These are phyloP conservation scores for Lactarius quietus DNA, from an alignment of 768 basidiomycete species.

Conservation along the genomic window DNA sequence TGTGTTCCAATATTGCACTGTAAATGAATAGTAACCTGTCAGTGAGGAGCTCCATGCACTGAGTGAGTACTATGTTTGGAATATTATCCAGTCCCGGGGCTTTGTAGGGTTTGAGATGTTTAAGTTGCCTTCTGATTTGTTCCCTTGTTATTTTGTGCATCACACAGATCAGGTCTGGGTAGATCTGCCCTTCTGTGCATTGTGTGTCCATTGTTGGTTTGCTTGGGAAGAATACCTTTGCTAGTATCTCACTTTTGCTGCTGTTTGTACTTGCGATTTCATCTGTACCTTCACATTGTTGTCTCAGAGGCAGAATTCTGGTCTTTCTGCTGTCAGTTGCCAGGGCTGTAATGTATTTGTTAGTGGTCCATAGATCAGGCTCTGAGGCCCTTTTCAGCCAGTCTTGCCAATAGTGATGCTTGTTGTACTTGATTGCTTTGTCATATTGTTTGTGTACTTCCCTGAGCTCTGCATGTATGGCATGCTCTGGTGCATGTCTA, in stretches of 20 bases:
- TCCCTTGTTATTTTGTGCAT: slow-evolving; percentile 25
- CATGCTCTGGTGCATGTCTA: too few relatives aligned
- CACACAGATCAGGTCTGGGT: too few relatives aligned
- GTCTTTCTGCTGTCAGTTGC: slow-evolving; percentile 21
- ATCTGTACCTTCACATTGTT: neutral
- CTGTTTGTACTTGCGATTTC: slow-evolving; percentile 1
- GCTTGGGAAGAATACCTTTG: slow-evolving; percentile 32
- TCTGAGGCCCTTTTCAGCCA: slow-evolving; percentile 27
- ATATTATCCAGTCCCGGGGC: slow-evolving; percentile 32
- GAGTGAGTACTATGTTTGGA: slow-evolving; percentile 35
- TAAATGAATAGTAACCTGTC: slow-evolving; percentile 28
- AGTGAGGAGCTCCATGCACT: slow-evolving; percentile 29
- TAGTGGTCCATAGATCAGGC: slow-evolving; percentile 27
- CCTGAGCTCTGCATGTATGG: too few relatives aligned
- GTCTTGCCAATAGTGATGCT: slow-evolving; percentile 29
- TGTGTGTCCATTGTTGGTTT: slow-evolving; percentile 3
- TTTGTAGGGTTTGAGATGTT: slow-evolving; percentile 39
- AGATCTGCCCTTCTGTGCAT: too few relatives aligned
- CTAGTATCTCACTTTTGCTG: slow-evolving; percentile 25
- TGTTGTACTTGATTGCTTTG: slow-evolving; percentile 9
- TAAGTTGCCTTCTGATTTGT: slow-evolving; percentile 33
- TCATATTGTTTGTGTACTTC: too few relatives aligned
- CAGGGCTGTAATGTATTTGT: slow-evolving; percentile 8
- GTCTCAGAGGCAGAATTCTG: slow-evolving; percentile 25
- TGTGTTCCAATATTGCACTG: neutral